Evolutionary conservation across 352 stramenopile genomes (phyloP).

Genomic region (Phytophthora kernoviae): DNA sequence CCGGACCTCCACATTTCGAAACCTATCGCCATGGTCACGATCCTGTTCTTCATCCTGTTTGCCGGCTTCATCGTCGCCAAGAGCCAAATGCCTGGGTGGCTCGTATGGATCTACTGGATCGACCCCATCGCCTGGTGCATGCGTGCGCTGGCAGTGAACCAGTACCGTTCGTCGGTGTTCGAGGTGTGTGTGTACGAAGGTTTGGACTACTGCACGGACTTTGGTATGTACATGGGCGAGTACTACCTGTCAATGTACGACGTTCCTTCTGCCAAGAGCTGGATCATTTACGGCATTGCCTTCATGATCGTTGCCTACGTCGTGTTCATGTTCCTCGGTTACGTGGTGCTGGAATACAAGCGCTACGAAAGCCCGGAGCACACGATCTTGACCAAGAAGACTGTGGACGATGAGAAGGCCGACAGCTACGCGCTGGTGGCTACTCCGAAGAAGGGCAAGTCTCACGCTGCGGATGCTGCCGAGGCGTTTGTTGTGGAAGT

Average conservation of each 20-base stretch:
- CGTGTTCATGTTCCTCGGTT: constrained; percentile 53
- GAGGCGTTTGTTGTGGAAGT: constrained; percentile 20
- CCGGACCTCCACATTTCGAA: constrained; percentile 41
- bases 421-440: constrained; percentile 20
- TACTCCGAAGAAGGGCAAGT: constrained; percentile 26
- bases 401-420: constrained; percentile 14
- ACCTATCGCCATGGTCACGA: constrained; percentile 40
- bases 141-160: constrained; percentile 37
- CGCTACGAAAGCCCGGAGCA: constrained; percentile 31
- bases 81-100: constrained; percentile 44
- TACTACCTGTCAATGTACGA: constrained; percentile 47
- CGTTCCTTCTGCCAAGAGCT: constrained; percentile 25
- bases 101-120: constrained; percentile 64
- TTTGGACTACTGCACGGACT: constrained; percentile 44
- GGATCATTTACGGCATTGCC: constrained; percentile 40
- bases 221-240: constrained; percentile 37
- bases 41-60: constrained; percentile 53
- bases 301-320: constrained; percentile 45
- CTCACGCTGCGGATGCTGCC: constrained; percentile 5
- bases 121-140: constrained; percentile 54
- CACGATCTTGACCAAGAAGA: constrained; percentile 25
- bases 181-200: constrained; percentile 44
- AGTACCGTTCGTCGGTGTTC: constrained; percentile 31
- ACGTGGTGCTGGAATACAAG: constrained; percentile 22
- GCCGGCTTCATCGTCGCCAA: constrained; percentile 56